A percentile compares a stretch with the other conserved stretches of the same genome.
These are phyloP conservation scores for Manihot esculenta DNA, from an alignment of 441 rosid genomes.

Conservation along the genomic window DNA sequence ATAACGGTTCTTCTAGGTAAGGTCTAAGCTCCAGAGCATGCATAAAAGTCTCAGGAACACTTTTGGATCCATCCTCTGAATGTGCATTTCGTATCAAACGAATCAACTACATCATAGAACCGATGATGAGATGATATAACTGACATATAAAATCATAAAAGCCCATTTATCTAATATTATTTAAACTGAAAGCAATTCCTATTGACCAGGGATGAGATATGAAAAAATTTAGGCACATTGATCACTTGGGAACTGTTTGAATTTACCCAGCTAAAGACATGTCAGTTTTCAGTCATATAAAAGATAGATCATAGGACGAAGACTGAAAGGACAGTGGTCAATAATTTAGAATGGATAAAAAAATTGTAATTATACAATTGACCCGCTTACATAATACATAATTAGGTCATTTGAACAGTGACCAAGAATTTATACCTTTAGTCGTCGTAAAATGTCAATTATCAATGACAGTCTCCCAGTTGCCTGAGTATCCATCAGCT, in stretches of 20 bases:
- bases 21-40: constrained; percentile 93
- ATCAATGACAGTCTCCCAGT: constrained; percentile 78
- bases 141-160: constrained; percentile 8
- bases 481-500: constrained; percentile 77
- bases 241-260: neutral
- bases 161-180: constrained; percentile 14
- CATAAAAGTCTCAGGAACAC: constrained; percentile 57
- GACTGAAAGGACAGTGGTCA: constrained; percentile 2
- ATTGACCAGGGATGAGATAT: neutral
- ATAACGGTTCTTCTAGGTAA: constrained; percentile 83
- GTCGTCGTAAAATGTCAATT: constrained; percentile 76
- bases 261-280: neutral
- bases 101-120: constrained; percentile 61
- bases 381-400: constrained; percentile 3
- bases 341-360: neutral
- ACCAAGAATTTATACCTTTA: constrained; percentile 62
- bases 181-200: neutral
- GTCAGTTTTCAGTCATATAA: neutral
- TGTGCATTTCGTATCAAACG: constrained; percentile 62
- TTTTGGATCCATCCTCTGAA: constrained; percentile 48
- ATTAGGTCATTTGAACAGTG: constrained; percentile 17
- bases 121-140: constrained; percentile 23
- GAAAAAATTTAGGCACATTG: neutral
- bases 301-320: neutral
- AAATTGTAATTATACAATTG: neutral